Evolutionary conservation across 305 asterid species (phyloP).

Genomic region (Euphrasia arctica): DNA sequence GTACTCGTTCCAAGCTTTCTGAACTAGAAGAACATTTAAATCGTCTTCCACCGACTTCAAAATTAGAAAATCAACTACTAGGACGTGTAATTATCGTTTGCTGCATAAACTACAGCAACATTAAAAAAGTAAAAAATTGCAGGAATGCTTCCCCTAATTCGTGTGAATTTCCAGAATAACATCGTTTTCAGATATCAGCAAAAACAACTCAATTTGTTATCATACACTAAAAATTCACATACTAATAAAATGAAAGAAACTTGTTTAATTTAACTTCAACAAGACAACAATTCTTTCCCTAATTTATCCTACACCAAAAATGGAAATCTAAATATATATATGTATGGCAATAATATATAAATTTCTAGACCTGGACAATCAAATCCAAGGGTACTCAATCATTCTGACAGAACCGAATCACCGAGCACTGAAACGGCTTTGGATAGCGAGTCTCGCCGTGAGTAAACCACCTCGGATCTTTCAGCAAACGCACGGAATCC

Average conservation of each 20-base stretch:
- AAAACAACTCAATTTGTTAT: background rate
- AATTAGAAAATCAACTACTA: constrained; percentile 11
- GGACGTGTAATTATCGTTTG: background rate
- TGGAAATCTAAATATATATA: background rate
- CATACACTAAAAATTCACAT: constrained; percentile 9
- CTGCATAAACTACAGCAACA: background rate
- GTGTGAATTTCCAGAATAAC: background rate
- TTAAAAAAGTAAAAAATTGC: background rate
- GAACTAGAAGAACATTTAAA: background rate
- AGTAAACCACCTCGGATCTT: constrained; percentile 29
- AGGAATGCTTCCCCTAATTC: constrained; percentile 12
- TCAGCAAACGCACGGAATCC: constrained; percentile 24
- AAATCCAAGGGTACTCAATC: constrained; percentile 15
- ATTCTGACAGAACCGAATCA: constrained; percentile 3
- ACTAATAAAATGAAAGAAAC: constrained; percentile 8
- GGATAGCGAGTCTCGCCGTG: constrained; percentile 12
- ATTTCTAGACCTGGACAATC: constrained; percentile 19
- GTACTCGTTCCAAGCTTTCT: background rate
- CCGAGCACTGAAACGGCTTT: constrained; percentile 15
- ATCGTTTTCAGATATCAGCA: constrained; percentile 15
- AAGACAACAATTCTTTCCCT: constrained; percentile 1
- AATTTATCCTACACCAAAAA: constrained; percentile 7
- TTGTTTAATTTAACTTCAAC: background rate
- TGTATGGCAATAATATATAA: background rate
- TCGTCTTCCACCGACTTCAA: background rate